Evolutionary conservation across 768 basidiomycete species (phyloP), one percentile per base, ranked within the genome.

Genomic region (Rickenella mellea): DNA sequence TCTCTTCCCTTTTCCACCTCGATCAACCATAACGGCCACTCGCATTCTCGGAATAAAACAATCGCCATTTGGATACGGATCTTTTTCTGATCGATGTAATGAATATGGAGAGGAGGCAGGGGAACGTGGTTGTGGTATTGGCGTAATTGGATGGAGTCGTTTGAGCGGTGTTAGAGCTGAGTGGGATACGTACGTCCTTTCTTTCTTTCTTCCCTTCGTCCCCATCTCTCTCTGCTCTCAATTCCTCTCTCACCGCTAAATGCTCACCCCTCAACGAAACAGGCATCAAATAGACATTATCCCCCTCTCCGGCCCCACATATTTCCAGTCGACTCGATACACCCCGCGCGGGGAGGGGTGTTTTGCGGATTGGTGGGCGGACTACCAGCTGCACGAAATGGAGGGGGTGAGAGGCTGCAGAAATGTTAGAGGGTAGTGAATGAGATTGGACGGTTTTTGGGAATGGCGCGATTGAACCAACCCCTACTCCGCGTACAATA

Each of bases 311-410:
- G 0, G 86, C 82, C 5, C 42, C 59, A 75, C 37, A 51, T 66
- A 37, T 85, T 89, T 53, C 64, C 65, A 35, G 65, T 90, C 38
- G 74, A 88, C 54, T 80, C 79, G n/a, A 87, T 89, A 36, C 72
- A 78, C 33, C 86, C 86, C 0, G 78, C 80, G 1, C 86, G n/a
- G n/a, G n/a, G n/a, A n/a, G n/a, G n/a, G n/a, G n/a, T n/a, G n/a
- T n/a, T n/a, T n/a, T n/a, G n/a, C n/a, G n/a, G n/a, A n/a, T n/a
- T n/a, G n/a, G n/a, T n/a, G n/a, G n/a, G n/a, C n/a, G n/a, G n/a
- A n/a, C n/a, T n/a, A n/a, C n/a, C n/a, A n/a, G n/a, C n/a, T n/a
- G n/a, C n/a, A n/a, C n/a, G n/a, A n/a, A n/a, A n/a, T n/a, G n/a
- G n/a, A n/a, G n/a, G n/a, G n/a, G n/a, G n/a, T n/a, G n/a, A n/a